These are phyloP conservation scores for Hymenoscyphus fructigenus DNA, from an alignment of 2,329 filamentous ascomycete species.

Conservation along the genomic window DNA sequence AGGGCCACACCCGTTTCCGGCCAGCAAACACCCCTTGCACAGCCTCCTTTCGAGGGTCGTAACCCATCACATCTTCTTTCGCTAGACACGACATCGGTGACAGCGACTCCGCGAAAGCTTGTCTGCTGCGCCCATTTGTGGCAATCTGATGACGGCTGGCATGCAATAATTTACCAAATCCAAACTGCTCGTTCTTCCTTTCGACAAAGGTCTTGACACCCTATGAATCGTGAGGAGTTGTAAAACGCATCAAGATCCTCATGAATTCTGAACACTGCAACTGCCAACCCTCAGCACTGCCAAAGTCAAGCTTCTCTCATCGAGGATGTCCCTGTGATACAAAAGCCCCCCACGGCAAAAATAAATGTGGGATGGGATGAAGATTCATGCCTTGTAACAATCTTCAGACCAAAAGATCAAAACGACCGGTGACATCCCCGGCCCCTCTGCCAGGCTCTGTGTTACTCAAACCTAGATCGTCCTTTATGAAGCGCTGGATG, in stretches of 20 bases:
- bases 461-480: conserved; percentile 10
- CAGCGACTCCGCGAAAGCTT: not conserved
- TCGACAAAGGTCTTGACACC: not conserved
- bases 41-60: conserved; percentile 1
- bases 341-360: not conserved
- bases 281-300: no score
- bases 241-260: no score
- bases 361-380: not conserved
- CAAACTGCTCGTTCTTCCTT: not conserved
- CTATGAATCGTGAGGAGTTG: no score
- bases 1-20: not conserved
- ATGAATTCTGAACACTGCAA: no score
- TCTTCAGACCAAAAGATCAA: not conserved
- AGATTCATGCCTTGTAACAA: not conserved
- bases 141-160: not conserved
- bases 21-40: conserved; percentile 6
- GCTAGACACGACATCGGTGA: not conserved
- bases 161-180: not conserved
- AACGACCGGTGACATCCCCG: not conserved
- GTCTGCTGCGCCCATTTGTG: not conserved
- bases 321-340: no score
- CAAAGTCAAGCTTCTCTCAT: no score
- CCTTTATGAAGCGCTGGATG: conserved; percentile 5
- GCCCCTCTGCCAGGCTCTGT: not conserved
- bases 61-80: not conserved